These are phyloP conservation scores for Trichoderma parareesei DNA, from an alignment of 495 filamentous ascomycete genomes.

Conservation along the genomic window DNA sequence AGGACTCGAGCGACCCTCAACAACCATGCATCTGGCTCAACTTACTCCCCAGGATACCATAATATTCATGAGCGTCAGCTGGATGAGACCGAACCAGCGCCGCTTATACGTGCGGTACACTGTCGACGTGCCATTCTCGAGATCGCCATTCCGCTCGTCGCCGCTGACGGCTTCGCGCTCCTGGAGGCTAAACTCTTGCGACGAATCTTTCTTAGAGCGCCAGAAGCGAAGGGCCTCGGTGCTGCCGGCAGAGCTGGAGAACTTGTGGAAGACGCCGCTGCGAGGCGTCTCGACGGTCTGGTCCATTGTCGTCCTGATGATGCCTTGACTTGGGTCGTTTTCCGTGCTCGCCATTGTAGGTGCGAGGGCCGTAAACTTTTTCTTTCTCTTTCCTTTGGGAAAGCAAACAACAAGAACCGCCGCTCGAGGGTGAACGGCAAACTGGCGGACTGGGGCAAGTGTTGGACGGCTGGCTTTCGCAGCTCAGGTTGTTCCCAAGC, in stretches of 20 bases:
- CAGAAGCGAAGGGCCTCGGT: neutral
- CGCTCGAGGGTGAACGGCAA: too few species aligned
- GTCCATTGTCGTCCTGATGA: neutral
- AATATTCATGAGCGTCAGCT: conserved; percentile 82
- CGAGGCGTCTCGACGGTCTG: neutral
- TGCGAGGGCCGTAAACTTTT: neutral
- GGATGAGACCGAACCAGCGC: conserved; percentile 78
- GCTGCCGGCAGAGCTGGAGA: neutral
- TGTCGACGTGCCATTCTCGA: conserved; percentile 14
- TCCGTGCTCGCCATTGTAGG: neutral
- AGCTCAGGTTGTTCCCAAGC: neutral
- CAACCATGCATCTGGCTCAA: conserved; percentile 14
- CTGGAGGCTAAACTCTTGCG: neutral
- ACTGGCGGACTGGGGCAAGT: neutral
- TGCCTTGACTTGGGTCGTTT: neutral
- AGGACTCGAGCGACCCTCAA: neutral
- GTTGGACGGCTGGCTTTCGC: neutral
- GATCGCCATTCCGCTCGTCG: conserved; percentile 2
- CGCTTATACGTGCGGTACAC: conserved; percentile 77
- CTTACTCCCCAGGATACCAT: conserved; percentile 93
- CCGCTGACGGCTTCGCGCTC: neutral
- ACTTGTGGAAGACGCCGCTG: conserved; percentile 4
- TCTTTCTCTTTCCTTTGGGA: neutral
- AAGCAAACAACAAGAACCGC: neutral
- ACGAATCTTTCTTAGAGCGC: conserved; percentile 2